Percentiles rank a stretch among this genome's conserved stretches.
Evolutionary conservation across 2,329 filamentous ascomycete species (phyloP).

Genomic region (Aspergillus oerlinghausenensis): DNA sequence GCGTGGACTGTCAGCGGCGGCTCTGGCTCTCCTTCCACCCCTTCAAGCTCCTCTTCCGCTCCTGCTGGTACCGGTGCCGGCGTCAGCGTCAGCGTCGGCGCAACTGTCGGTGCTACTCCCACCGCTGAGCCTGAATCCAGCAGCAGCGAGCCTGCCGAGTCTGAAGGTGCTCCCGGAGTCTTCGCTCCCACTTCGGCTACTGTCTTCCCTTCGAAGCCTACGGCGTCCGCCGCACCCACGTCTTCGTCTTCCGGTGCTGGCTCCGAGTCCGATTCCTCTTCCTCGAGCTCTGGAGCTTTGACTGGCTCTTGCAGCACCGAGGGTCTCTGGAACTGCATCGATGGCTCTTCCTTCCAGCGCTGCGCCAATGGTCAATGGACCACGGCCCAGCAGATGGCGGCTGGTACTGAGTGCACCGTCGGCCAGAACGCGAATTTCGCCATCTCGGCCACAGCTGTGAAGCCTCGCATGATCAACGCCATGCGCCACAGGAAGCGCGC

Average conservation of each 20-base stretch:
- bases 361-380: slow-evolving; percentile 59
- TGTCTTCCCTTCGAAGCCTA: slow-evolving; percentile 8
- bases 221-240: slow-evolving; percentile 9
- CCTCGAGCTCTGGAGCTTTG: slow-evolving; percentile 28
- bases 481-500: slow-evolving; percentile 27
- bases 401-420: slow-evolving; percentile 50
- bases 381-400: slow-evolving; percentile 45
- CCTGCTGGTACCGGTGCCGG: neutral
- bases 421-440: slow-evolving; percentile 29
- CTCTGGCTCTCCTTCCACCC: slow-evolving; percentile 16
- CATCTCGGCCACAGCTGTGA: slow-evolving; percentile 17
- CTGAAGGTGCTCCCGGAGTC: slow-evolving; percentile 13
- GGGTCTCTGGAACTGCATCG: slow-evolving; percentile 57
- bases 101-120: slow-evolving; percentile 10
- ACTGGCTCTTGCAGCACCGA: slow-evolving; percentile 49
- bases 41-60: slow-evolving; percentile 8
- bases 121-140: neutral
- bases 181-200: slow-evolving; percentile 16
- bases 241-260: slow-evolving; percentile 1
- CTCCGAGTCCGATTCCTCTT: slow-evolving; percentile 9
- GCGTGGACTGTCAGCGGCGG: slow-evolving; percentile 30
- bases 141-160: neutral
- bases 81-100: slow-evolving; percentile 1
- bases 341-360: slow-evolving; percentile 55
- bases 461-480: slow-evolving; percentile 22